Percentiles rank a stretch among this genome's conserved stretches.
Evolutionary conservation across 2,329 filamentous ascomycete genomes (phyloP).

Genomic region (Pseudogymnoascus sp.): DNA sequence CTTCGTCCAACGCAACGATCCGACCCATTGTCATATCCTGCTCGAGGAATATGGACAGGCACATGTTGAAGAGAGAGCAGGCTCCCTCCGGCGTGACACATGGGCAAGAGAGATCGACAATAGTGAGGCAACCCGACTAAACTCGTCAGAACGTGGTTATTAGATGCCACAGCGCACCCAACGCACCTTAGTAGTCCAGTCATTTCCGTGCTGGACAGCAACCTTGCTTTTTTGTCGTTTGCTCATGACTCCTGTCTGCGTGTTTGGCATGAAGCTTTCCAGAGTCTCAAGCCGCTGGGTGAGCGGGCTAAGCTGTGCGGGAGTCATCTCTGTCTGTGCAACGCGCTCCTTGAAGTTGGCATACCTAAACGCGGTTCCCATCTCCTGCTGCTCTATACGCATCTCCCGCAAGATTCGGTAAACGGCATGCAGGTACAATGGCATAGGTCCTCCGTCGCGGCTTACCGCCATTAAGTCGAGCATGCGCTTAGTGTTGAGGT

Average conservation of each 20-base stretch:
- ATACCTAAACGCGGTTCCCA: constrained; percentile 36
- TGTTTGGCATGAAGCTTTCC: constrained; percentile 51
- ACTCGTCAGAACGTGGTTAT: not conserved
- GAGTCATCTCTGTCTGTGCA: constrained; percentile 35
- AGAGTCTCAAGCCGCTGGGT: constrained; percentile 53
- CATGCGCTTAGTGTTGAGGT: constrained; percentile 46
- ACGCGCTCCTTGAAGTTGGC: constrained; percentile 31
- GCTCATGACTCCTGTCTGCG: constrained; percentile 11
- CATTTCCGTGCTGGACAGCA: constrained; percentile 13
- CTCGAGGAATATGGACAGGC: constrained; percentile 57
- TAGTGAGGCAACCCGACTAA: constrained; percentile 47
- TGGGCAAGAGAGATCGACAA: constrained; percentile 66
- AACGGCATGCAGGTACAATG: constrained; percentile 45
- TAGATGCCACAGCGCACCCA: not conserved
- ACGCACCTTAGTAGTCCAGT: constrained; percentile 22
- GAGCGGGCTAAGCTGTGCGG: constrained; percentile 47
- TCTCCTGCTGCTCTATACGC: constrained; percentile 32
- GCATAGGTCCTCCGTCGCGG: constrained; percentile 30
- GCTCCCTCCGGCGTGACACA: constrained; percentile 60
- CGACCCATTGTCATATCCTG: constrained; percentile 42
- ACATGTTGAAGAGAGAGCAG: constrained; percentile 66
- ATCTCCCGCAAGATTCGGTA: constrained; percentile 44
- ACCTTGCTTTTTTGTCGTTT: not conserved
- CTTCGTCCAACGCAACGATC: constrained; percentile 66
- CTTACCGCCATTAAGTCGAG: constrained; percentile 47